Conservation (phyloP, 371 early-diverging fungal genomes). For the Syncephalis plumigaleata region DNA sequence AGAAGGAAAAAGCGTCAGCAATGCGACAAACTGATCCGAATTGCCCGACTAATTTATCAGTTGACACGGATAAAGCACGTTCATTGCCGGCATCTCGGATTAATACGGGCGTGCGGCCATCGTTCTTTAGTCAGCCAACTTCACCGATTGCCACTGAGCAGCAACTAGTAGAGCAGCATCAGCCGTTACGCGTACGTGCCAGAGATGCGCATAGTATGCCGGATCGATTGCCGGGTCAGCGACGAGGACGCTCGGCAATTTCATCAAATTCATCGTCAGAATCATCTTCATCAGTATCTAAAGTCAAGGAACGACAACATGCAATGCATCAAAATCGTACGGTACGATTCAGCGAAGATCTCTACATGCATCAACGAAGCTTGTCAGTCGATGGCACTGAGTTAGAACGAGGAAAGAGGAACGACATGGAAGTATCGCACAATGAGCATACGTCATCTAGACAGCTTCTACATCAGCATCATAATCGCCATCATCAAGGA, state of each 20-base stretch:
- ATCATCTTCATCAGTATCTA: slow-evolving; percentile 1
- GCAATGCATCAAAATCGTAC: too few relatives aligned
- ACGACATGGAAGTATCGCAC: background rate
- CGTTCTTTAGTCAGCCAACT: background rate
- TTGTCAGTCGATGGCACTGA: too few relatives aligned
- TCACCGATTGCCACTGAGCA: background rate
- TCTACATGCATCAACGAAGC: too few relatives aligned
- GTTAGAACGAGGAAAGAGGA: background rate
- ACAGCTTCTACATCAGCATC: too few relatives aligned
- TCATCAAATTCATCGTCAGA: slow-evolving; percentile 4
- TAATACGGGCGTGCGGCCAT: slow-evolving; percentile 1
- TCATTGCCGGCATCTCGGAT: slow-evolving; percentile 10
- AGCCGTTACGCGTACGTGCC: background rate
- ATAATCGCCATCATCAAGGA: too few relatives aligned
- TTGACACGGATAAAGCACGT: background rate
- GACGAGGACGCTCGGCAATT: slow-evolving; percentile 2
- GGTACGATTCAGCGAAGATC: too few relatives aligned
- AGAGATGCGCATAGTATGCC: slow-evolving; percentile 3
- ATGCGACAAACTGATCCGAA: background rate
- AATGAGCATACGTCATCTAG: background rate
- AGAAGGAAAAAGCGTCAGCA: slow-evolving; percentile 5
- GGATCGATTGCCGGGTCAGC: slow-evolving; percentile 4
- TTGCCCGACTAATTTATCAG: background rate
- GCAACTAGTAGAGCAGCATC: background rate
- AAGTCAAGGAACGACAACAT: too few relatives aligned